Conservation (phyloP, 768 basidiomycete species). For the Tephrocybe sp. region DNA sequence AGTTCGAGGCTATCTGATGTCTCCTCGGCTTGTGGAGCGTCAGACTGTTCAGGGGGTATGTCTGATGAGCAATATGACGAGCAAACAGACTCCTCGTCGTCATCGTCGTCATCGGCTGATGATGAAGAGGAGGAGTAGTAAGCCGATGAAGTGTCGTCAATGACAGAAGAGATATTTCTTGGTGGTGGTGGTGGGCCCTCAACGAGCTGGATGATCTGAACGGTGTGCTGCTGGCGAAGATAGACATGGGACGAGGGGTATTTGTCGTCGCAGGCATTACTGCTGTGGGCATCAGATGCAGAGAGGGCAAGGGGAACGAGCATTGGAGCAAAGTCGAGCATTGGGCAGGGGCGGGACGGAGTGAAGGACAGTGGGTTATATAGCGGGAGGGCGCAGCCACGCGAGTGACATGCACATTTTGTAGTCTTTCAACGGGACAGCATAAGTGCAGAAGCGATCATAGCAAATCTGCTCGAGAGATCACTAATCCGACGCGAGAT, state of each 20-base stretch:
- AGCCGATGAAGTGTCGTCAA: conserved; percentile 36
- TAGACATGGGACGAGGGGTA: conserved; percentile 41
- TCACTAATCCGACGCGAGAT: conserved; percentile 21
- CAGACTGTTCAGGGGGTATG: conserved; percentile 35
- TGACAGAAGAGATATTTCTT: conserved; percentile 37
- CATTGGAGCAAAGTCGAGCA: conserved; percentile 27
- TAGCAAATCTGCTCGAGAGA: conserved; percentile 15
- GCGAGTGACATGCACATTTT: conserved; percentile 26
- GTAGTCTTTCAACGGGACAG: conserved; percentile 22
- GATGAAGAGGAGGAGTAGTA: conserved; percentile 42
- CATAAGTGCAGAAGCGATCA: conserved; percentile 22
- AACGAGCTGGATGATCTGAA: conserved; percentile 74
- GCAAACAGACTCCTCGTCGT: conserved; percentile 48
- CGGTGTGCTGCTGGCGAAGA: conserved; percentile 46
- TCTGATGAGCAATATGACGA: conserved; percentile 78
- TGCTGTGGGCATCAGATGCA: conserved; percentile 23
- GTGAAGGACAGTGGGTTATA: conserved; percentile 20
- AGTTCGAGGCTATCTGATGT: conserved; percentile 21
- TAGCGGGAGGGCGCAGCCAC: conserved; percentile 19
- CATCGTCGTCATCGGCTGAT: conserved; percentile 12
- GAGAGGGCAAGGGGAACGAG: conserved; percentile 17
- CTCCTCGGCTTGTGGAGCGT: conserved; percentile 18
- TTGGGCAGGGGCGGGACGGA: conserved; percentile 19
- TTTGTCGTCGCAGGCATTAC: conserved; percentile 28
- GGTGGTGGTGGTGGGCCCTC: conserved; percentile 65